A percentile compares a stretch with the other conserved stretches of the same genome.
phyloP scores from a whole-genome alignment of 495 filamentous ascomycete species.

The Penicillium salamii region DNA sequence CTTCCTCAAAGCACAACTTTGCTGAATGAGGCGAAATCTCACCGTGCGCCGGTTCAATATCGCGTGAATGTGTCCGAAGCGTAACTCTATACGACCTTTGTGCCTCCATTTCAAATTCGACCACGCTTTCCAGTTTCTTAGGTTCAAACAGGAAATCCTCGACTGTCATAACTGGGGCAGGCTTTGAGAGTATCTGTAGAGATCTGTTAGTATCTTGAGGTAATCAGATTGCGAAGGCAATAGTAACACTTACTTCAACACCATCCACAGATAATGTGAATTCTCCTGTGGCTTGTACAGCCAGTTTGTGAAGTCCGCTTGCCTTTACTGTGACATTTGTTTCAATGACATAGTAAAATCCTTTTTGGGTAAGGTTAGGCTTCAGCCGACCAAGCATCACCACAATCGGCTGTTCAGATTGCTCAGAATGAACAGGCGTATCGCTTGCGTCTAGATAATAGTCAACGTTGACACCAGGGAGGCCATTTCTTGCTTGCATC shows the following conservation, averaged over 20 bases:
- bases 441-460: background rate
- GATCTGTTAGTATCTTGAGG: background rate
- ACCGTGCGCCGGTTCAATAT: background rate
- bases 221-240: background rate
- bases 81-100: background rate
- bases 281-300: conserved; percentile 3
- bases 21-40: background rate
- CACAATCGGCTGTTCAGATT: background rate
- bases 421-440: background rate
- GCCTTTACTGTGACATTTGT: background rate
- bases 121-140: background rate
- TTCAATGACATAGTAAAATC: conserved; percentile 3
- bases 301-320: conserved; percentile 1
- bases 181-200: background rate
- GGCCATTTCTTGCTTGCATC: background rate
- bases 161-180: conserved; percentile 1
- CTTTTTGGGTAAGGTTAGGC: background rate
- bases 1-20: background rate
- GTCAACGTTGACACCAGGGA: background rate
- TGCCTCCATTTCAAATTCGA: conserved; percentile 1
- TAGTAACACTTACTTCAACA: background rate
- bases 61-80: background rate
- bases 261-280: conserved; percentile 2
- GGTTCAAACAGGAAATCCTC: conserved; percentile 6
- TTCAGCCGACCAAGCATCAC: conserved; percentile 4